A percentile compares a stretch with the other conserved stretches of the same genome.
phyloP scores from a whole-genome alignment of 768 basidiomycete genomes.

The Collybia sp. region DNA sequence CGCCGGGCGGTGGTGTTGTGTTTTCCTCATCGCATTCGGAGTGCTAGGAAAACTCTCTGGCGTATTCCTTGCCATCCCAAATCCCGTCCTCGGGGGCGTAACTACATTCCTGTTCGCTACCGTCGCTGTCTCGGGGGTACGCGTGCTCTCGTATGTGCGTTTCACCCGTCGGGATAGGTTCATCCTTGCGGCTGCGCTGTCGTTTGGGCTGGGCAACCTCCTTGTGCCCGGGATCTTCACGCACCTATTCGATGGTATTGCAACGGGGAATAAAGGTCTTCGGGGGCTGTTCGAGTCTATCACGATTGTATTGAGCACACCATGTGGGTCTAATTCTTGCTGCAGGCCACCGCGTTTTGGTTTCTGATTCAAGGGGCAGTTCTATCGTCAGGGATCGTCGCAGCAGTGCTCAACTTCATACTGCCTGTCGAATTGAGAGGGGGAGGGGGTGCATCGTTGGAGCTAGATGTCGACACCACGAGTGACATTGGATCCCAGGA shows the following conservation, averaged over 20 bases:
- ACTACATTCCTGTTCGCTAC: slow-evolving; percentile 85
- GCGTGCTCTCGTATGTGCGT: slow-evolving; percentile 55
- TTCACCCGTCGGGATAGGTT: slow-evolving; percentile 67
- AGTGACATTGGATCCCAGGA: no score
- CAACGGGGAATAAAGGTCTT: slow-evolving; percentile 46
- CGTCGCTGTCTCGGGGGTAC: slow-evolving; percentile 65
- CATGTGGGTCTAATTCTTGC: slow-evolving; percentile 47
- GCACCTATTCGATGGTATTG: slow-evolving; percentile 64
- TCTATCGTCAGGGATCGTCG: slow-evolving; percentile 53
- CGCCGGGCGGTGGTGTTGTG: slow-evolving; percentile 77
- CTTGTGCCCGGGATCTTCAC: slow-evolving; percentile 62
- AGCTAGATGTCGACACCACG: no score
- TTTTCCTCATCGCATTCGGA: slow-evolving; percentile 77
- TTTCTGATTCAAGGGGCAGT: slow-evolving; percentile 26
- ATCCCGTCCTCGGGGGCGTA: slow-evolving; percentile 78
- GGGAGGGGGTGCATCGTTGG: background rate
- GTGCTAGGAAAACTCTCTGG: slow-evolving; percentile 80
- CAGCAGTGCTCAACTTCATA: slow-evolving; percentile 52
- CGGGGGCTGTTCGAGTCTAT: slow-evolving; percentile 73
- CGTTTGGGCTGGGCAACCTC: slow-evolving; percentile 69
- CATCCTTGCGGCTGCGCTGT: slow-evolving; percentile 63
- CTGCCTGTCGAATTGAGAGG: slow-evolving; percentile 32
- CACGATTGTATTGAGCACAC: slow-evolving; percentile 75
- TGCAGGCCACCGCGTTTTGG: background rate
- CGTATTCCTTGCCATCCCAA: slow-evolving; percentile 81